Base-by-base conservation (phyloP, 306 rosid genomes). In the Comarum palustre region DNA sequence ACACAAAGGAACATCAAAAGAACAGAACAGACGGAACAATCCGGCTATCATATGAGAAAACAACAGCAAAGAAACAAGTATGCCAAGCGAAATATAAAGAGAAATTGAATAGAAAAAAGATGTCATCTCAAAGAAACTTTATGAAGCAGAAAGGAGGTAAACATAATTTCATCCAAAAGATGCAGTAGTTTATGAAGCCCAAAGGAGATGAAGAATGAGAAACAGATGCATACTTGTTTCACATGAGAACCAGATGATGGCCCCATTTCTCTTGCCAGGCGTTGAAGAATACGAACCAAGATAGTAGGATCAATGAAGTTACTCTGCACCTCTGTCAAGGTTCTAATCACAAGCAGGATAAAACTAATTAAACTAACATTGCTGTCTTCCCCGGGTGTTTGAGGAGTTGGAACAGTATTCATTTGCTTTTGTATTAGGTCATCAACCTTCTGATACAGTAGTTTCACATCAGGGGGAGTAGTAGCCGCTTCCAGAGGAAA, bases 221-320 rank as follows among this genome's bases (percentile, higher is more conserved):
- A 55, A 73, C 24, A 19, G 59, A 31, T 27, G n/a, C 92, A n/a
- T 87, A 91, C 99, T 68, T 92, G 97, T 95, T 92, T 87, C 77
- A 84, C 75, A 79, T 88, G 87, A 77, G 97, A 87, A 73, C 88
- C 87, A 34, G 92, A 86, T 25, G 96, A 90, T 55, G 93, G 85
- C 68, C 99, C 97, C 97, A 95, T 87, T 73, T 95, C 97, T 70
- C 93, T 92, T 75, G 93, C 91, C 79, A 95, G 83, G 69, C 97
- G 92, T 80, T 91, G 99, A 84, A 95, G 96, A 68, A 95, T 87
- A 65, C 93, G 97, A 68, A 90, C 99, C 78, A 91, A 77, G 75
- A 82, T 77, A 74, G 25, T 65, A 57, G 99, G 99, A 73, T 95
- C 99, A 71, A 88, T 69, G 71, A 94, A 82, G 87, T 90, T 91